Conservation (phyloP, 495 filamentous ascomycete species). For the Aspergillus sclerotiicarbonarius region DNA sequence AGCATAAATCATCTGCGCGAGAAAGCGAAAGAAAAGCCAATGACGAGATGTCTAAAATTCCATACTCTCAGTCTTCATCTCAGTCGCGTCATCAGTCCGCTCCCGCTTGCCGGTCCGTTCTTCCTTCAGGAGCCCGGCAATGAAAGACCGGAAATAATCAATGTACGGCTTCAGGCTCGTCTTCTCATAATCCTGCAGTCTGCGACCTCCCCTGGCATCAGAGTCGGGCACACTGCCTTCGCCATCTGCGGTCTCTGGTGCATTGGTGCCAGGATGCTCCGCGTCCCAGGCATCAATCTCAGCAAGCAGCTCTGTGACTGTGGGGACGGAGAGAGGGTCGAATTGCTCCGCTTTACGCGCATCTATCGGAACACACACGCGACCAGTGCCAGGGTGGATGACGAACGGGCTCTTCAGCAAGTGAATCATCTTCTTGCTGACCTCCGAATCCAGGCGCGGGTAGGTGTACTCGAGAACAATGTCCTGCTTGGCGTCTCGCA, state of each 20-base stretch:
- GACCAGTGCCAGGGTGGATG: slow-evolving; percentile 88
- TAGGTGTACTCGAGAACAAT: slow-evolving; percentile 97
- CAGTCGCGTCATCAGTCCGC: slow-evolving; percentile 56
- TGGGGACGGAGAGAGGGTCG: slow-evolving; percentile 83
- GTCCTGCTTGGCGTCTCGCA: slow-evolving; percentile 90
- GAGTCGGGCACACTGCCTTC: slow-evolving; percentile 39
- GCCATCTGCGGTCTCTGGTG: slow-evolving; percentile 32
- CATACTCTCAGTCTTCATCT: slow-evolving; percentile 51
- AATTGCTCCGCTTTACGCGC: slow-evolving; percentile 66
- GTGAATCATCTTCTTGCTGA: slow-evolving; percentile 96
- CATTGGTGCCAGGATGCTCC: slow-evolving; percentile 30
- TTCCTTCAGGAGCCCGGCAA: slow-evolving; percentile 73
- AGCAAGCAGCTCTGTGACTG: slow-evolving; percentile 69
- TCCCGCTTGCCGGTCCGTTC: slow-evolving; percentile 75
- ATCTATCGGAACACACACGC: slow-evolving; percentile 95
- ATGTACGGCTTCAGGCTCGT: slow-evolving; percentile 91
- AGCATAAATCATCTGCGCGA: neutral
- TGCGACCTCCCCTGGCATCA: slow-evolving; percentile 41
- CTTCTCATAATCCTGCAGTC: slow-evolving; percentile 88
- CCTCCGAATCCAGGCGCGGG: slow-evolving; percentile 93
- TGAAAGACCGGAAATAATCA: slow-evolving; percentile 82
- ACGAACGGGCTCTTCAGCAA: slow-evolving; percentile 95
- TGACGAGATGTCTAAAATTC: slow-evolving; percentile 38
- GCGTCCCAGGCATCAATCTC: slow-evolving; percentile 80
- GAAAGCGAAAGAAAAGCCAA: neutral